Percentiles rank a stretch among this genome's conserved stretches.
These are phyloP conservation scores for Fusarium bactridioides DNA, from an alignment of 2,329 filamentous ascomycete species.

Conservation along the genomic window DNA sequence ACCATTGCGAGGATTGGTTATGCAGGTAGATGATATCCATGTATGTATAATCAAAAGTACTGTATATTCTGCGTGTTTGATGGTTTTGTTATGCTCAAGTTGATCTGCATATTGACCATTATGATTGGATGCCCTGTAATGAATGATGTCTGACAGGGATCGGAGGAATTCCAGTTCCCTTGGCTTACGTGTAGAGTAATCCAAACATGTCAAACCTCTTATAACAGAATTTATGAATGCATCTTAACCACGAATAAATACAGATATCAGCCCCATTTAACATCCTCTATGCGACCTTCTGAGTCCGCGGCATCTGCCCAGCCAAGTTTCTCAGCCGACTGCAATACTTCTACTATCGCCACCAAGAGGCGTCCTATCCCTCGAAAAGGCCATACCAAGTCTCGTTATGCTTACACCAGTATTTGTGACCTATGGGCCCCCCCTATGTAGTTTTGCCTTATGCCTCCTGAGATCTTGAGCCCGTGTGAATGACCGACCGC, in stretches of 20 bases:
- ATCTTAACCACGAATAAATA: neutral
- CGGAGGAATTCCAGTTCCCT: conserved; percentile 8
- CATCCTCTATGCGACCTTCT: neutral
- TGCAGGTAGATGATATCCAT: conserved; percentile 33
- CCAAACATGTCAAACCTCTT: neutral
- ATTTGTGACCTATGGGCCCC: no score
- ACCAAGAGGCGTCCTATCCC: conserved; percentile 44
- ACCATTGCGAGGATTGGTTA: conserved; percentile 33
- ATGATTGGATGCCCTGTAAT: conserved; percentile 10
- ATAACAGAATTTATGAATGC: neutral
- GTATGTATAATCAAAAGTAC: conserved; percentile 30
- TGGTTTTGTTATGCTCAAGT: no score
- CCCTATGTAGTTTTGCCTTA: no score
- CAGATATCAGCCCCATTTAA: no score
- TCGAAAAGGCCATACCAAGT: conserved; percentile 48
- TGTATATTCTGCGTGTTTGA: neutral
- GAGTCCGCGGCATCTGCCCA: neutral
- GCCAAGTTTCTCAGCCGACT: neutral
- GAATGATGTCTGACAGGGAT: conserved; percentile 3
- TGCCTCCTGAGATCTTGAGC: no score
- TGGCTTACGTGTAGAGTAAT: conserved; percentile 6
- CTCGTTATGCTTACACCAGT: no score
- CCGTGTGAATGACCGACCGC: no score
- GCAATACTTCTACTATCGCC: neutral
- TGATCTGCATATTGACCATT: neutral